Base-by-base conservation (phyloP, 257 asterid species). In the Solanum habrochaites region DNA sequence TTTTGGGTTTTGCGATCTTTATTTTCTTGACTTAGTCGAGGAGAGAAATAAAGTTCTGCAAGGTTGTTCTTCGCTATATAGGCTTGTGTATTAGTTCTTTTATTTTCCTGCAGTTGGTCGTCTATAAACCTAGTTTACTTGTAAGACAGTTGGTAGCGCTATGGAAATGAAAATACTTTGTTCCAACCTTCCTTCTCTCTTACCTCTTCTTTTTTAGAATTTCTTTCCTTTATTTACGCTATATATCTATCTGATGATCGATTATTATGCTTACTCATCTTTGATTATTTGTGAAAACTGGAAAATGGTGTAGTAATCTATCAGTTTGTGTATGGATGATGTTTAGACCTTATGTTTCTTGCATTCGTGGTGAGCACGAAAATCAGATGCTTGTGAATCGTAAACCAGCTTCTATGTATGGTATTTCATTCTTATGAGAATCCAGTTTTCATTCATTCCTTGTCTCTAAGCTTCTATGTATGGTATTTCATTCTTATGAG, bases 21-120 rank as follows among this genome's bases (percentile, higher is more conserved):
- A 87, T 88, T 88, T 90, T 91, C 93, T 88, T 90, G 89, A 89
- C 85, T 74, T 86, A 75, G 62, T 90, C 87, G 45, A 87, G 88
- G 85, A 85, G 86, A 89, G 90, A 89, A 93, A 91, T 91, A 91
- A 92, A 74, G 88, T 88, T 85, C 88, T 80, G 64, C 66, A 35
- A 85, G 87, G 86, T 85, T 86, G 89, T 89, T 86, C 88, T 67
- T 88, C 82, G 83, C 84, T 58, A 75, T 89, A 89, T 45, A 85
- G 88, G 86, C 87, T 69, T 82, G 78, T 92, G 93, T 93, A 91
- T 87, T 87, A 87, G 87, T 86, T 83, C 92, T 90, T 86, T 56
- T 32, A 88, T 32, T 39, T 92, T 92, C 85, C 86, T 89, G 88
- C 56, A 89, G 81, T 86, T 85, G n/a, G 85, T 90, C 89, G 84